phyloP scores from a whole-genome alignment of 2,329 filamentous ascomycete species.

The Ceratocystis diversiconidia region DNA sequence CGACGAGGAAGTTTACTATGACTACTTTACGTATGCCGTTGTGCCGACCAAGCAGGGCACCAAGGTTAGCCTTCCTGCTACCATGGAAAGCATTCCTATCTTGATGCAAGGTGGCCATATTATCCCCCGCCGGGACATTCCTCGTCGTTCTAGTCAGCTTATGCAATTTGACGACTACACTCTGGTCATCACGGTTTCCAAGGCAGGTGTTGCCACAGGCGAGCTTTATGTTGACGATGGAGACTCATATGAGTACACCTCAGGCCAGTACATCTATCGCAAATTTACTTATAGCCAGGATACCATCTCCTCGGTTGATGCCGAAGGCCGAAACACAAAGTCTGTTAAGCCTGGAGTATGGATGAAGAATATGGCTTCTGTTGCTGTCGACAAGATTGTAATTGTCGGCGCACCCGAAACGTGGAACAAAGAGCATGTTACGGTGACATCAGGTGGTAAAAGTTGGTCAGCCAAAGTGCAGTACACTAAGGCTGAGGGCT shows the following conservation, averaged over 20 bases:
- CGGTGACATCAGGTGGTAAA: conserved; percentile 38
- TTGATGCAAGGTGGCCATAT: conserved; percentile 90
- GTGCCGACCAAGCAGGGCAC: conserved; percentile 58
- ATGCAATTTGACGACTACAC: conserved; percentile 97
- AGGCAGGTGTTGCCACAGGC: conserved; percentile 50
- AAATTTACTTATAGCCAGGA: conserved; percentile 52
- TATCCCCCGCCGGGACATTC: conserved; percentile 76
- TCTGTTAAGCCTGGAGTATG: conserved; percentile 51
- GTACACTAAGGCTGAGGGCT: conserved; percentile 37
- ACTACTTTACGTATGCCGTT: conserved; percentile 79
- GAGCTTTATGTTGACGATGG: conserved; percentile 87
- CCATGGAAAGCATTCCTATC: conserved; percentile 74
- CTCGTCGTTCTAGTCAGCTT: conserved; percentile 67
- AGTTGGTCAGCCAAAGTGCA: conserved; percentile 45
- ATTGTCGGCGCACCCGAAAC: conserved; percentile 61
- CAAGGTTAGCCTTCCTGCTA: conserved; percentile 54
- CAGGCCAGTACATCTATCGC: conserved; percentile 78
- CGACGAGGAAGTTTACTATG: conserved; percentile 80
- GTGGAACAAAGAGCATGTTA: conserved; percentile 53
- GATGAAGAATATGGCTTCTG: conserved; percentile 62
- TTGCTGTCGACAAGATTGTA: conserved; percentile 71
- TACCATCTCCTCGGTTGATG: conserved; percentile 54
- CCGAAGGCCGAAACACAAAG: conserved; percentile 40
- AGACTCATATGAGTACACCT: conserved; percentile 76
- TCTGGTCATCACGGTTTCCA: conserved; percentile 49